Conservation (phyloP, 305 asterid species). For the Nicotiana rustica region DNA sequence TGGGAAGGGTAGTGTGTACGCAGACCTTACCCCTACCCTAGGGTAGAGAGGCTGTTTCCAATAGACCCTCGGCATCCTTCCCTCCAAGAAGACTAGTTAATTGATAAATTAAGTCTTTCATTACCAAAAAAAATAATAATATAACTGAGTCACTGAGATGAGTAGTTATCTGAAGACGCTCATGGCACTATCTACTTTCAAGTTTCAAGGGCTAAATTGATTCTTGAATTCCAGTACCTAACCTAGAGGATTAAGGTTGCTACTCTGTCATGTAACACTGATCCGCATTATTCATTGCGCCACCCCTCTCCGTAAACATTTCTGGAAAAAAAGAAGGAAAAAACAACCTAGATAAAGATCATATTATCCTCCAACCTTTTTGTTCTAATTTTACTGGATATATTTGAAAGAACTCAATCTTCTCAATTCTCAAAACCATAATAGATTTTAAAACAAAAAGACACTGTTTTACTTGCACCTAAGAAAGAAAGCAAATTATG, state of each 20-base stretch:
- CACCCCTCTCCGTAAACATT: not conserved
- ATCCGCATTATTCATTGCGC: not conserved
- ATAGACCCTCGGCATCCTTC: too few species aligned
- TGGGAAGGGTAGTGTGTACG: too few species aligned
- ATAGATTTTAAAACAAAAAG: not conserved
- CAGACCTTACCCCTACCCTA: too few species aligned
- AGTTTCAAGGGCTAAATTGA: not conserved
- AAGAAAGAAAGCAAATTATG: not conserved
- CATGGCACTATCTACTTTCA: not conserved
- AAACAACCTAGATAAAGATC: not conserved
- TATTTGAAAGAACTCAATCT: not conserved
- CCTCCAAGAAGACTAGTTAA: too few species aligned
- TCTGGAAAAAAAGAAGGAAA: not conserved
- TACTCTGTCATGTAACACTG: not conserved
- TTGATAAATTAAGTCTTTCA: too few species aligned
- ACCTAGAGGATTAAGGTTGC: not conserved
- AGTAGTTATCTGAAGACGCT: not conserved
- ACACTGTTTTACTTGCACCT: not conserved
- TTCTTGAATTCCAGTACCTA: not conserved
- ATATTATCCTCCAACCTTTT: not conserved
- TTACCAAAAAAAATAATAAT: too few species aligned
- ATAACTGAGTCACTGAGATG: not conserved
- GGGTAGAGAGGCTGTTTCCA: too few species aligned
- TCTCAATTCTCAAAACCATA: not conserved
- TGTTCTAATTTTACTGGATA: not conserved